A percentile compares a stretch with the other conserved stretches of the same genome.
Conservation (phyloP, 169 alveolate species). For the Perkinsus chesapeaki region DNA sequence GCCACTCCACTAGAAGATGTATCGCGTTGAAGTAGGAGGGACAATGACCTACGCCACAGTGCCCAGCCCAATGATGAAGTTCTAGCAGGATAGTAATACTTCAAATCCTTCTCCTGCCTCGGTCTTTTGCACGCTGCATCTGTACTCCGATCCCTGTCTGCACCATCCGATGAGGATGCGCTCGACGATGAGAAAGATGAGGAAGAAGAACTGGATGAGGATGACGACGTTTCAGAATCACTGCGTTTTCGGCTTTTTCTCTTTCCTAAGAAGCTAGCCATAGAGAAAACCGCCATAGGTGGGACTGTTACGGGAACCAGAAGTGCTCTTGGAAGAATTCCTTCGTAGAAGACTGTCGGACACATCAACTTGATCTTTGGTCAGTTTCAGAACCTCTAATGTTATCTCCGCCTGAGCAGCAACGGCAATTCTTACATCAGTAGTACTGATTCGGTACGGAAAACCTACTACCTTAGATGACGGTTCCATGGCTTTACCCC, state of each 20-base stretch:
- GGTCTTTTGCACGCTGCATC: not conserved
- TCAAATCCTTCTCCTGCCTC: not conserved
- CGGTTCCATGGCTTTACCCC: not conserved
- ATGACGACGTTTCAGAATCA: not conserved
- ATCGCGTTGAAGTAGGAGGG: not conserved
- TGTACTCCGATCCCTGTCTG: not conserved
- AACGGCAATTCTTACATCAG: no score
- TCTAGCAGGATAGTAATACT: not conserved
- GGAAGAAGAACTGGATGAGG: not conserved
- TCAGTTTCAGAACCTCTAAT: not conserved
- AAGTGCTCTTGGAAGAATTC: not conserved
- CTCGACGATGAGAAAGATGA: no score
- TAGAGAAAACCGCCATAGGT: not conserved
- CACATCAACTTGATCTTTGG: not conserved
- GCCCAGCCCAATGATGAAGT: not conserved
- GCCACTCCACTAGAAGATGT: not conserved
- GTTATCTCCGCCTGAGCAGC: not conserved
- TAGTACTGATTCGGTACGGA: not conserved
- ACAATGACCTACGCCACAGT: not conserved
- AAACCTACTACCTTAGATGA: not conserved
- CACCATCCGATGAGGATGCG: not conserved
- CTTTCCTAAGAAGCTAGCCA: not conserved
- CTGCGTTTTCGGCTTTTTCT: not conserved
- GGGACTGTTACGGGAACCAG: not conserved
- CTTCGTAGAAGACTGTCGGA: not conserved